Evolutionary conservation across 257 asterid species (phyloP).

Genomic region (Salvia miltiorrhiza): DNA sequence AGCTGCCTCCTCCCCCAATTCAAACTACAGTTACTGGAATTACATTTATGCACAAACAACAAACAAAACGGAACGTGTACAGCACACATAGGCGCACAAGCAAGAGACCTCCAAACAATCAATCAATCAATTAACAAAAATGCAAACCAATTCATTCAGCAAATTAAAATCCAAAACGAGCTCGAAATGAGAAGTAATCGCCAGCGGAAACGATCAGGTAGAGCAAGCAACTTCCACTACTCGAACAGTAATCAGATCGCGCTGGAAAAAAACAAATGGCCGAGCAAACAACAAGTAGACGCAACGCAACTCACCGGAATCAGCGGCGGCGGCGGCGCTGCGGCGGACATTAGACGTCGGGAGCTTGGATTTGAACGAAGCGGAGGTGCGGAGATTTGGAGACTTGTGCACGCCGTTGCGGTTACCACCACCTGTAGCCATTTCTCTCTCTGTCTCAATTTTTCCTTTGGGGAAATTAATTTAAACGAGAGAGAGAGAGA

Average conservation of each 20-base stretch:
- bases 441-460: constrained; percentile 8
- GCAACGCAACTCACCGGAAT: constrained; percentile 55
- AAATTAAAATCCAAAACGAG: constrained; percentile 18
- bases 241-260: constrained; percentile 37
- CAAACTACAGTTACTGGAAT: not conserved
- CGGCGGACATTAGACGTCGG: constrained; percentile 74
- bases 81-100: not conserved
- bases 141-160: constrained; percentile 6
- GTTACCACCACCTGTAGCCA: constrained; percentile 66
- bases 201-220: constrained; percentile 12
- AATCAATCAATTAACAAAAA: constrained; percentile 3
- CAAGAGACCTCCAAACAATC: not conserved
- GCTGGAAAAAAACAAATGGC: constrained; percentile 1
- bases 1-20: constrained; percentile 7
- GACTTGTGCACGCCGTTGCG: constrained; percentile 68
- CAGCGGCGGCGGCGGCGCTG: constrained; percentile 50
- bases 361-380: constrained; percentile 82
- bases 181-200: constrained; percentile 15
- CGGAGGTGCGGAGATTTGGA: constrained; percentile 59
- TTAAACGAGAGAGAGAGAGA: constrained; percentile 16
- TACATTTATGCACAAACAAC: not conserved
- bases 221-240: constrained; percentile 2
- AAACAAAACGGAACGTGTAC: not conserved
- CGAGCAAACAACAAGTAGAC: not conserved
- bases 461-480: not conserved